These are phyloP conservation scores for Terana coerulea DNA, from an alignment of 768 basidiomycete genomes.

Conservation along the genomic window DNA sequence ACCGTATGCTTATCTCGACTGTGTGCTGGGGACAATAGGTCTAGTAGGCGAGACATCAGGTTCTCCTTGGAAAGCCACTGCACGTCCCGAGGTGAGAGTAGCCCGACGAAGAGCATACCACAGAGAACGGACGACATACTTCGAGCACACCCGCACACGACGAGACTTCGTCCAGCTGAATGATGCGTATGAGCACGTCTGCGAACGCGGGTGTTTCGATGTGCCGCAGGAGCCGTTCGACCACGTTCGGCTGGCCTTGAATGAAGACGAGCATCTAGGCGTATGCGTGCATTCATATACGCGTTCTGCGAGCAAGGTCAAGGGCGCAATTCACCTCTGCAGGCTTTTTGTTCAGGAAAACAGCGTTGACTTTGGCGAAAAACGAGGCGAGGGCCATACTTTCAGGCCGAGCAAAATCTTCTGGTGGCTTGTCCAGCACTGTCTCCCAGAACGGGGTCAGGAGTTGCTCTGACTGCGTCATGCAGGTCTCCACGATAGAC, in stretches of 20 bases:
- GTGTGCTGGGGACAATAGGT: slow-evolving; percentile 75
- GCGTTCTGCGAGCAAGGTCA: slow-evolving; percentile 22
- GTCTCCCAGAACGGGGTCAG: slow-evolving; percentile 91
- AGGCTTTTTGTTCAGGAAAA: slow-evolving; percentile 85
- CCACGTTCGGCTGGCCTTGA: slow-evolving; percentile 72
- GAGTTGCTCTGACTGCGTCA: slow-evolving; percentile 66
- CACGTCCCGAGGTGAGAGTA: slow-evolving; percentile 29
- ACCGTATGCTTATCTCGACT: slow-evolving; percentile 77
- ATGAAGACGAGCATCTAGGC: slow-evolving; percentile 90
- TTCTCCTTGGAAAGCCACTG: slow-evolving; percentile 88
- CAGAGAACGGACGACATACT: slow-evolving; percentile 49
- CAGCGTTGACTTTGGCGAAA: slow-evolving; percentile 91
- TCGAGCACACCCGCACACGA: slow-evolving; percentile 81
- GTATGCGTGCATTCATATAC: slow-evolving; percentile 25
- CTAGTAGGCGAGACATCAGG: slow-evolving; percentile 77
- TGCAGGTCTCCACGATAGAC: slow-evolving; percentile 88
- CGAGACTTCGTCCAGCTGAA: slow-evolving; percentile 84
- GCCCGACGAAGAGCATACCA: slow-evolving; percentile 28
- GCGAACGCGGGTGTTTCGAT: slow-evolving; percentile 89
- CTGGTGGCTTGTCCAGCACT: slow-evolving; percentile 71
- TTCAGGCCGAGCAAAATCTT: slow-evolving; percentile 70
- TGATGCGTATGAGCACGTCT: slow-evolving; percentile 86
- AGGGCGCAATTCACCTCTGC: slow-evolving; percentile 62
- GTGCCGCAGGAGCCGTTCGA: slow-evolving; percentile 79
- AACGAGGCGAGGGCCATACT: slow-evolving; percentile 85